phyloP scores from a whole-genome alignment of 176 grass and related monocot species.

The Eragrostis curvula region DNA sequence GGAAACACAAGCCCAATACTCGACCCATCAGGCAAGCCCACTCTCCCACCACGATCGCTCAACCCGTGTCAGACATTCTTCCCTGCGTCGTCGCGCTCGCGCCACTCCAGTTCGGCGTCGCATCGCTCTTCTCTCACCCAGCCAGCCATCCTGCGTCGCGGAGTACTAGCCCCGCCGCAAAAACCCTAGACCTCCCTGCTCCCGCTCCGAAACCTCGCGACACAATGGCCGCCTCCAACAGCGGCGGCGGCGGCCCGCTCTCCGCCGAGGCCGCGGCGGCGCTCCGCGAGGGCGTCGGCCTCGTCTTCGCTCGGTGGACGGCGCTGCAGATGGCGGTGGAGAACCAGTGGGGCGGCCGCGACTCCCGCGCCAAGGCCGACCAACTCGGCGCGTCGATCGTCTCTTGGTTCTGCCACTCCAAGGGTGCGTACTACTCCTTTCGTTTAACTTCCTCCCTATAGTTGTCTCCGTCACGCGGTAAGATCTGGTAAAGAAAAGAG shows the following conservation, averaged over 20 bases:
- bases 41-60: too few species aligned
- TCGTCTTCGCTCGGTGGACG: constrained; percentile 78
- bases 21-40: too few species aligned
- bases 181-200: constrained; percentile 31
- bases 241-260: constrained; percentile 38
- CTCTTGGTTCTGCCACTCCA: constrained; percentile 69
- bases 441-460: neutral
- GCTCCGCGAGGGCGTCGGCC: constrained; percentile 62
- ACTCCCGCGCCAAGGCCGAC: constrained; percentile 72
- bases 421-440: constrained; percentile 40
- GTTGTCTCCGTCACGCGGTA: neutral
- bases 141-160: too few species aligned
- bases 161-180: too few species aligned
- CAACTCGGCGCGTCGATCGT: constrained; percentile 54
- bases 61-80: too few species aligned
- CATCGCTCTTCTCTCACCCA: too few species aligned
- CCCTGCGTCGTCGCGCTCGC: too few species aligned
- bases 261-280: constrained; percentile 43
- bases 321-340: constrained; percentile 89
- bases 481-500: neutral
- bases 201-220: neutral
- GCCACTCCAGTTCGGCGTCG: too few species aligned
- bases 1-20: too few species aligned
- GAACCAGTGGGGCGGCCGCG: constrained; percentile 78
- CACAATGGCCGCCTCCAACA: constrained; percentile 45